Evolutionary conservation across 163 green algal genomes (phyloP).

Genomic region (Scenedesmus sp.): DNA sequence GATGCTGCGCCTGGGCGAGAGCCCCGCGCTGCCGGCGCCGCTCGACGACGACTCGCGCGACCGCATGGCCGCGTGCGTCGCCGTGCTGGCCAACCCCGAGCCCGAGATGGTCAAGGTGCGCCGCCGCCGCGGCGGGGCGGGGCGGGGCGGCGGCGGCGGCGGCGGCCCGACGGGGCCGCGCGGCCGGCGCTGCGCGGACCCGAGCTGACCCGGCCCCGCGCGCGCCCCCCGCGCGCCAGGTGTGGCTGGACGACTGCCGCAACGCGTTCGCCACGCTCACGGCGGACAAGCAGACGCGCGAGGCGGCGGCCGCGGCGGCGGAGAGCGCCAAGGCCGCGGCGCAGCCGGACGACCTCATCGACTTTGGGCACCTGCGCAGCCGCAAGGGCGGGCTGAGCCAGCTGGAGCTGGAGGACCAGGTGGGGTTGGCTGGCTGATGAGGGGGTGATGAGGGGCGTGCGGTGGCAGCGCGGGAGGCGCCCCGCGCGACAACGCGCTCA

Average conservation of each 20-base stretch:
- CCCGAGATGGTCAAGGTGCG: conserved; percentile 51
- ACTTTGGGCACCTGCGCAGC: conserved; percentile 94
- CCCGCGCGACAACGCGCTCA: too few relatives aligned
- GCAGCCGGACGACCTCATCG: conserved; percentile 98
- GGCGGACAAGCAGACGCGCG: conserved; percentile 77
- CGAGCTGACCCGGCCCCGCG: neutral
- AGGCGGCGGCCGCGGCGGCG: conserved; percentile 79
- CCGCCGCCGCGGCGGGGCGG: neutral
- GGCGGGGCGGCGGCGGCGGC: neutral
- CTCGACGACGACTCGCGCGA: conserved; percentile 90
- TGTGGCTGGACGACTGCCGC: conserved; percentile 90
- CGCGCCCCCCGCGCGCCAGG: conserved; percentile 12
- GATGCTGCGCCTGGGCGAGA: conserved; percentile 89
- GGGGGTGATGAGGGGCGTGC: too few relatives aligned
- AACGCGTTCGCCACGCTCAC: conserved; percentile 84
- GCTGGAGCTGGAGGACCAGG: conserved; percentile 93
- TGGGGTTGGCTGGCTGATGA: too few relatives aligned
- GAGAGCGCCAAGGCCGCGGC: conserved; percentile 47
- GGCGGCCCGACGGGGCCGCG: neutral
- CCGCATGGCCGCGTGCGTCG: conserved; percentile 86
- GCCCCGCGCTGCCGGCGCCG: conserved; percentile 56
- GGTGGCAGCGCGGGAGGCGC: too few relatives aligned
- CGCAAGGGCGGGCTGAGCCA: conserved; percentile 79
- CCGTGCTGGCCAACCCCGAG: conserved; percentile 64
- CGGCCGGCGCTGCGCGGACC: neutral